Conservation (phyloP, 306 rosid species). For the Trifolium dubium region DNA sequence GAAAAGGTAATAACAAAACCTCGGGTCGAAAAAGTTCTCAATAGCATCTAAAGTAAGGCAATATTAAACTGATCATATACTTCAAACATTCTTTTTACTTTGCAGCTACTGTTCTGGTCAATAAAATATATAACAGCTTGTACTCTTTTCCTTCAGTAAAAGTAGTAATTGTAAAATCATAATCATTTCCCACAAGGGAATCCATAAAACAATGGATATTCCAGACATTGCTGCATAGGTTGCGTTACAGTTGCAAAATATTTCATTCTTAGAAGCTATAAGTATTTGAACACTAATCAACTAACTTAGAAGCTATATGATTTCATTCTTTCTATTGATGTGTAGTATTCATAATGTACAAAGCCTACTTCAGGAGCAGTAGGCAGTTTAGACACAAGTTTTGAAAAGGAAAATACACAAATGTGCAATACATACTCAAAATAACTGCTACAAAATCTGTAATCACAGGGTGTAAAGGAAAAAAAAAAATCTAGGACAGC, state of each 20-base stretch:
- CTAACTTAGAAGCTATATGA: constrained; percentile 24
- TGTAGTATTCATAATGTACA: constrained; percentile 67
- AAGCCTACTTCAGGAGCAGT: constrained; percentile 59
- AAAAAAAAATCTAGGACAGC: constrained; percentile 56
- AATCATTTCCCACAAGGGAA: constrained; percentile 1
- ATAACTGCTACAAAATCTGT: constrained; percentile 50
- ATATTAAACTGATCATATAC: not conserved
- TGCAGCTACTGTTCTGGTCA: constrained; percentile 9
- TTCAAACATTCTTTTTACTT: not conserved
- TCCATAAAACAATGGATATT: constrained; percentile 29
- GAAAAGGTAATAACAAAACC: constrained; percentile 15
- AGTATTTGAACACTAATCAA: constrained; percentile 20
- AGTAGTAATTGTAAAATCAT: not conserved
- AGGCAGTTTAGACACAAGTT: constrained; percentile 41
- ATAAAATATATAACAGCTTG: constrained; percentile 29
- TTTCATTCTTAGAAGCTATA: not conserved
- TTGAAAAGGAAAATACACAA: constrained; percentile 44
- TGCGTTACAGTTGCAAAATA: constrained; percentile 4
- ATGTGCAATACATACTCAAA: constrained; percentile 40
- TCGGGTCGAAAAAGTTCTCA: not conserved
- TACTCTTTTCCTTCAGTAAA: constrained; percentile 15
- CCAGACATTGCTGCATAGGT: constrained; percentile 17
- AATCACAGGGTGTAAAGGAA: constrained; percentile 42
- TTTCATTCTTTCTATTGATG: constrained; percentile 52
- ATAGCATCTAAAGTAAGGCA: constrained; percentile 3